Evolutionary conservation across 306 rosid genomes (phyloP).

Genomic region (Astragalus glycyphyllos): DNA sequence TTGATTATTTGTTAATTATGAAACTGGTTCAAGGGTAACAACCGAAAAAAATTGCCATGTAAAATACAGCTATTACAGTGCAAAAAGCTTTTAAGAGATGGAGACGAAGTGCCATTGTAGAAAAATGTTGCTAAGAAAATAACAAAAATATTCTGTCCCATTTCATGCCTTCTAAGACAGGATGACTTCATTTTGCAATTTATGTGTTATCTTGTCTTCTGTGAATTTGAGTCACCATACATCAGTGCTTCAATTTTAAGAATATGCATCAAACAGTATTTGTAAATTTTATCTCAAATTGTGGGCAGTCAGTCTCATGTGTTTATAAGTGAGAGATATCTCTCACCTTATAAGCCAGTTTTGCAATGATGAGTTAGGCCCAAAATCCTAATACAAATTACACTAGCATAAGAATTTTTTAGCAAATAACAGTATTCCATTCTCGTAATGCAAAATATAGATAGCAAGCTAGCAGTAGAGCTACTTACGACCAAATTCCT

Average conservation of each 20-base stretch:
- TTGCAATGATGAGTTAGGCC: too few species aligned
- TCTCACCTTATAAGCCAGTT: too few species aligned
- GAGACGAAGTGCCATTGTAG: not conserved
- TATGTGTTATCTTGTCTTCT: conserved; percentile 3
- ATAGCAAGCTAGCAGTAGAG: conserved; percentile 46
- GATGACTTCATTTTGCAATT: not conserved
- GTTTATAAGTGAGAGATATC: too few species aligned
- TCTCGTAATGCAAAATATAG: conserved; percentile 38
- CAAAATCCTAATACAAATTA: too few species aligned
- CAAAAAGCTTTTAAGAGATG: not conserved
- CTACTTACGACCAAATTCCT: conserved; percentile 96
- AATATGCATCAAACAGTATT: conserved; percentile 7
- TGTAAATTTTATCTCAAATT: conserved; percentile 34
- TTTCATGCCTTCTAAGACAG: too few species aligned
- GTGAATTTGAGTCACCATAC: conserved; percentile 10
- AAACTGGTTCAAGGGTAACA: not conserved
- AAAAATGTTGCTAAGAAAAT: conserved; percentile 7
- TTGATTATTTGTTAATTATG: not conserved
- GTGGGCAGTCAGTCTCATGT: not conserved
- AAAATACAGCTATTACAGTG: not conserved
- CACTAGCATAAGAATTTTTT: conserved; percentile 33
- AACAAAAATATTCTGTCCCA: too few species aligned
- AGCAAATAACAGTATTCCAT: conserved; percentile 41
- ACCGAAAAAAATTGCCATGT: not conserved
- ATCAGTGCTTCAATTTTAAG: conserved; percentile 13